Base-by-base conservation (phyloP, 2,329 filamentous ascomycete genomes). In the Colletotrichum phormii region DNA sequence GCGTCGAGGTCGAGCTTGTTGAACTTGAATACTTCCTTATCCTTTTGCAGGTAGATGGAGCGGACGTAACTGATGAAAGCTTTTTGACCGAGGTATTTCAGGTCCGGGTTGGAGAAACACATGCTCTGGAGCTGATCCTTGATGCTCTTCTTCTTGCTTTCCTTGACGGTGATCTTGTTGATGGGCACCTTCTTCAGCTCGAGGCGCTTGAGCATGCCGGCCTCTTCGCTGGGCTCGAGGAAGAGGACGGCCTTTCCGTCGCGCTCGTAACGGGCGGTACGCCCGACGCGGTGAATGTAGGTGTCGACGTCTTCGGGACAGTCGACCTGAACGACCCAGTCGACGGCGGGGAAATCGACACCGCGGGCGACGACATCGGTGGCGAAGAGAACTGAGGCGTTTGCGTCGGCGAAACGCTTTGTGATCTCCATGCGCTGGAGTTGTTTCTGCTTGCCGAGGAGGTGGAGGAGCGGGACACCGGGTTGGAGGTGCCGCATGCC, bases 241-340 rank as follows among this genome's bases (percentile, higher is more conserved):
- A 99, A 98, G 0, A 99, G 82, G 0, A 98, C 94, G 1, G 97
- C 96, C 51, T 93, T 91, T 8, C 97, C 97, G 65, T 94, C 91
- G 75, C 93, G 93, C 78, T 98, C 93, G 81, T 97, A 98, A 26
- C 96, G 90, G n/a, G 97, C 97, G 22, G 97, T 98, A 35, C 97
- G 91, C 1, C 97, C 97, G 5, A 98, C 96, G 72, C 97, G 91
- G 83, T 99, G 97, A 77, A 99, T 98, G 79, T 99, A 99, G 0
- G 97, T 99, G 79, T 98, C 97, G 4, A 94, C 93, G 81, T 99
- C 96, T 82, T 99, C 97, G 0, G 97, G 97, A 76, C 94, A 97
- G 81, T 99, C 97, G n/a, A 94, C 89, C 80, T 99, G 97, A n/a
- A 99, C 95, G 5, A 99, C 97, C 93, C 97, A 99, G 81, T 99